phyloP scores from a whole-genome alignment of 495 filamentous ascomycete species.

The Penicillium canescens region DNA sequence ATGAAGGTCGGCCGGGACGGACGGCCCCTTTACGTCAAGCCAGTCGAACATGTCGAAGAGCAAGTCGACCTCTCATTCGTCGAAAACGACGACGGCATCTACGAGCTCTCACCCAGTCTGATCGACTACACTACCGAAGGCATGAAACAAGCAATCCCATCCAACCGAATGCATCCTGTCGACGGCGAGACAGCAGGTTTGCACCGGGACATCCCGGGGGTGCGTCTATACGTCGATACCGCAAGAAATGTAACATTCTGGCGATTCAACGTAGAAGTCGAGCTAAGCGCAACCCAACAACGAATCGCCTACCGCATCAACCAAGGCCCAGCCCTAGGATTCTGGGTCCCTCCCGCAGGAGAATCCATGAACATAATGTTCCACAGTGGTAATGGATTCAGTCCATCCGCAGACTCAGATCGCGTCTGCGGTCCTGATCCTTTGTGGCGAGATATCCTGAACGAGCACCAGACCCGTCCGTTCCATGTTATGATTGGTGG shows the following conservation, averaged over 20 bases:
- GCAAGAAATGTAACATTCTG: conserved; percentile 93
- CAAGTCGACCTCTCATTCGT: conserved; percentile 69
- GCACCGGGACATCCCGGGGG: conserved; percentile 76
- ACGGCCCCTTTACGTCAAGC: conserved; percentile 77
- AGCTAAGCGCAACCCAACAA: conserved; percentile 71
- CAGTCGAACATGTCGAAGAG: conserved; percentile 78
- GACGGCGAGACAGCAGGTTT: conserved; percentile 77
- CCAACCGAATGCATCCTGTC: conserved; percentile 39
- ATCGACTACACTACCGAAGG: conserved; percentile 41
- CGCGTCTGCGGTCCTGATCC: conserved; percentile 89
- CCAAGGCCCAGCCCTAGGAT: conserved; percentile 80
- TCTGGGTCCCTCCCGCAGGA: conserved; percentile 88
- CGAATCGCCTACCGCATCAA: conserved; percentile 97
- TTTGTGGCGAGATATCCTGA: conserved; percentile 93
- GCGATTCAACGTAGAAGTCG: conserved; percentile 92
- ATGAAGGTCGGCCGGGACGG: conserved; percentile 80
- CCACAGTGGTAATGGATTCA: conserved; percentile 96
- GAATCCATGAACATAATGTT: conserved; percentile 99
- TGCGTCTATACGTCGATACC: conserved; percentile 77
- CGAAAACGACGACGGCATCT: conserved; percentile 81
- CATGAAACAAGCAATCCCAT: conserved; percentile 39
- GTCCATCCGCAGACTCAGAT: conserved; percentile 72
- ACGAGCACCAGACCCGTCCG: conserved; percentile 85
- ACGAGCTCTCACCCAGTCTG: conserved; percentile 56
- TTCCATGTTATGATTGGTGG: conserved; percentile 99